phyloP scores from a whole-genome alignment of 2,329 filamentous ascomycete species.

The Ophiocordyceps sinensis region DNA sequence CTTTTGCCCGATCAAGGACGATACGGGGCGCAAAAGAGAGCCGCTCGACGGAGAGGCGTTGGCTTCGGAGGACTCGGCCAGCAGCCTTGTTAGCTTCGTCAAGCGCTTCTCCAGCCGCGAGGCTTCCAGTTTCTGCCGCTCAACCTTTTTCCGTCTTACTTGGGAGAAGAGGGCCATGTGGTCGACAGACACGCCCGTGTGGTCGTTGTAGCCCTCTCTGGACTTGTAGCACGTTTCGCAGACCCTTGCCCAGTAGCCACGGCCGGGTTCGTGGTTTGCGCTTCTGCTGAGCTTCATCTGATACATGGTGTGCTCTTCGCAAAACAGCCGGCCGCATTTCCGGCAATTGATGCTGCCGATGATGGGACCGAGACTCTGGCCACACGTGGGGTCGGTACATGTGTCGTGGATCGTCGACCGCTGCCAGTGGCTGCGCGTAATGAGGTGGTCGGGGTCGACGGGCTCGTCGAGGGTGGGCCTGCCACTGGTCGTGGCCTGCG shows the following conservation, averaged over 20 bases:
- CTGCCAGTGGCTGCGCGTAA: slow-evolving; percentile 85
- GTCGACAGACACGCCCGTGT: slow-evolving; percentile 56
- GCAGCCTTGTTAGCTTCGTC: slow-evolving; percentile 73
- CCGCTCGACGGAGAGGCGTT: slow-evolving; percentile 37
- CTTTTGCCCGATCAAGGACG: slow-evolving; percentile 51
- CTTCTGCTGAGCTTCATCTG: slow-evolving; percentile 94
- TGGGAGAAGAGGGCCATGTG: slow-evolving; percentile 57
- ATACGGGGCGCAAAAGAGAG: slow-evolving; percentile 45
- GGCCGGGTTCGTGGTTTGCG: slow-evolving; percentile 75
- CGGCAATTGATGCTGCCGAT: slow-evolving; percentile 86
- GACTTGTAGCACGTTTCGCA: slow-evolving; percentile 99
- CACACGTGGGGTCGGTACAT: slow-evolving; percentile 81
- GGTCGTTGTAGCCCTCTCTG: slow-evolving; percentile 87
- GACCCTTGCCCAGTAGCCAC: slow-evolving; percentile 85
- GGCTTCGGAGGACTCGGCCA: slow-evolving; percentile 62
- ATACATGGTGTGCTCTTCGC: slow-evolving; percentile 97
- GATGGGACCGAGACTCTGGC: slow-evolving; percentile 59
- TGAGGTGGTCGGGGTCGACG: slow-evolving; percentile 75
- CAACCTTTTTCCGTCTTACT: slow-evolving; percentile 62
- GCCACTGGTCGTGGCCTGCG: slow-evolving; percentile 17
- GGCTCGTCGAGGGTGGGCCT: slow-evolving; percentile 26
- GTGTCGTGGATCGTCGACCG: slow-evolving; percentile 55
- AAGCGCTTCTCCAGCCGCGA: slow-evolving; percentile 83
- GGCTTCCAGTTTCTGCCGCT: slow-evolving; percentile 75
- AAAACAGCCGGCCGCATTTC: slow-evolving; percentile 85